phyloP scores from a whole-genome alignment of 2,329 filamentous ascomycete genomes.

The Penicillium frequentans region DNA sequence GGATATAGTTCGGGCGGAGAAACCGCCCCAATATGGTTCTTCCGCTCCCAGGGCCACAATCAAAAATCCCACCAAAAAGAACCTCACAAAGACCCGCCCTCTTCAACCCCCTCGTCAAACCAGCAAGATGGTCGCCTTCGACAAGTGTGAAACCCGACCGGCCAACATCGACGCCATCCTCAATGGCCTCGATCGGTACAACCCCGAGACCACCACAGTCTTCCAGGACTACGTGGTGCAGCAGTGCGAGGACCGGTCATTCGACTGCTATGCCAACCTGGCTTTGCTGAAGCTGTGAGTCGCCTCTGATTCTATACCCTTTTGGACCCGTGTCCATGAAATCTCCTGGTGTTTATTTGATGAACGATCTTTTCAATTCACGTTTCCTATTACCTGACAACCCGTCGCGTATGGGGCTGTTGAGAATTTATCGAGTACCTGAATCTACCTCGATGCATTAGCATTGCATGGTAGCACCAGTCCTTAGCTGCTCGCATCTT shows the following conservation, averaged over 20 bases:
- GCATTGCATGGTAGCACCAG: slow-evolving; percentile 10
- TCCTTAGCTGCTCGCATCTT: slow-evolving; percentile 2
- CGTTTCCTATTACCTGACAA: slow-evolving; percentile 98
- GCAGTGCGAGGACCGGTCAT: slow-evolving; percentile 93
- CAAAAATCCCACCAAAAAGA: slow-evolving; percentile 32
- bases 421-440: slow-evolving; percentile 75
- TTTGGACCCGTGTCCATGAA: not conserved
- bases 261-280: slow-evolving; percentile 95
- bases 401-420: slow-evolving; percentile 52
- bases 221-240: slow-evolving; percentile 93
- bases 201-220: slow-evolving; percentile 88
- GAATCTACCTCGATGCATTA: slow-evolving; percentile 39
- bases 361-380: slow-evolving; percentile 66
- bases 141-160: slow-evolving; percentile 88
- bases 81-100: slow-evolving; percentile 23
- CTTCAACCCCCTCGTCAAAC: slow-evolving; percentile 16
- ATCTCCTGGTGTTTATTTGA: slow-evolving; percentile 53
- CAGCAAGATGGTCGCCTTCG: slow-evolving; percentile 56
- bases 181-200: slow-evolving; percentile 96
- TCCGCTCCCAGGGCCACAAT: slow-evolving; percentile 27
- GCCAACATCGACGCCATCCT: slow-evolving; percentile 91
- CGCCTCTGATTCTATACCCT: slow-evolving; percentile 9
- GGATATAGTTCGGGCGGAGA: slow-evolving; percentile 17
- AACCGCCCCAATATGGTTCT: slow-evolving; percentile 14
- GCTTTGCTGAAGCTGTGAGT: slow-evolving; percentile 92